Evolutionary conservation across 2,329 filamentous ascomycete species (phyloP).

Genomic region (Colletotrichum acutatum): DNA sequence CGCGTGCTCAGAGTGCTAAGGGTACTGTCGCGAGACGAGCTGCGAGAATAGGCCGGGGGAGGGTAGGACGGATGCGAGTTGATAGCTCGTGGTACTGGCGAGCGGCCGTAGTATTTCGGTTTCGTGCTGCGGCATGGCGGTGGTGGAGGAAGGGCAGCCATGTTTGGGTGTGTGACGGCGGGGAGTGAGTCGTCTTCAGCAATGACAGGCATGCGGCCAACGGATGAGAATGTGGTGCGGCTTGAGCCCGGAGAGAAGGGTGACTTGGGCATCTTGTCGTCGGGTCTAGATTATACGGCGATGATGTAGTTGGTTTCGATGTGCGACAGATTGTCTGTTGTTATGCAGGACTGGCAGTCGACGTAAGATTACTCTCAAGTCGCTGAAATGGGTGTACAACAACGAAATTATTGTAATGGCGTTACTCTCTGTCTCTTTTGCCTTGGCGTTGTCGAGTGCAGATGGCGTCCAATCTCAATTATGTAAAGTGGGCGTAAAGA

Average conservation of each 20-base stretch:
- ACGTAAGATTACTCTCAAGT: neutral
- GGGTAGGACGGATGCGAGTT: slow-evolving; percentile 28
- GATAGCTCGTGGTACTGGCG: neutral
- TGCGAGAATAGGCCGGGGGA: slow-evolving; percentile 33
- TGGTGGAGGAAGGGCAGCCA: neutral
- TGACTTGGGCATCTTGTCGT: slow-evolving; percentile 34
- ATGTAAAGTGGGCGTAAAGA: neutral
- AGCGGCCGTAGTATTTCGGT: slow-evolving; percentile 21
- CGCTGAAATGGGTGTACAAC: too few relatives aligned
- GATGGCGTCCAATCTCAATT: neutral
- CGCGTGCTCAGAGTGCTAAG: neutral
- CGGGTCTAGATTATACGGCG: neutral
- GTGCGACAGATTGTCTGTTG: neutral
- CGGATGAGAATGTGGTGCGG: slow-evolving; percentile 41
- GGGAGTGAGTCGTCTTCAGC: slow-evolving; percentile 45
- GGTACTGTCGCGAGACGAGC: slow-evolving; percentile 26
- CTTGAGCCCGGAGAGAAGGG: slow-evolving; percentile 31
- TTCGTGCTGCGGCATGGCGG: slow-evolving; percentile 11
- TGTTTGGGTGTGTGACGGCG: neutral
- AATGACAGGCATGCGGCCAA: slow-evolving; percentile 50
- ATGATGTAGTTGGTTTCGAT: neutral
- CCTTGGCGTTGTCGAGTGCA: neutral
- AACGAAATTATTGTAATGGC: neutral
- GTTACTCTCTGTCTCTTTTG: neutral
- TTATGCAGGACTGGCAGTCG: neutral